Conservation (phyloP, 495 filamentous ascomycete species). For the Coniosporium apollinis region DNA sequence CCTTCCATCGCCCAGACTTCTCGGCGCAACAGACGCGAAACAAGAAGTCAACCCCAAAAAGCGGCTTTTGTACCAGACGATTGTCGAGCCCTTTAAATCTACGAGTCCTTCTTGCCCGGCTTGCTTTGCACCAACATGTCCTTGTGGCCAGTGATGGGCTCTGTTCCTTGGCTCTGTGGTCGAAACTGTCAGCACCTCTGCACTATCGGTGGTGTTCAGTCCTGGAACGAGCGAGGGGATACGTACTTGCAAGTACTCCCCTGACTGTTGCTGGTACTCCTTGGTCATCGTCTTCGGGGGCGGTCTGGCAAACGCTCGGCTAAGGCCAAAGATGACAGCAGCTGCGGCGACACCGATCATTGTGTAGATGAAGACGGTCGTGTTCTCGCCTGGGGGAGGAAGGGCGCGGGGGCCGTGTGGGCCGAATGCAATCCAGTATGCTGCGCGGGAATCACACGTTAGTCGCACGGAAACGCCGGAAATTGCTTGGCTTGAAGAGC, state of each 20-base stretch:
- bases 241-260: conserved; percentile 78
- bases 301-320: conserved; percentile 34
- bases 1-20: too few species aligned
- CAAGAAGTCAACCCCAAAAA: too few species aligned
- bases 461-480: too few species aligned
- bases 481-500: too few species aligned
- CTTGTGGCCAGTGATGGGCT: conserved; percentile 74
- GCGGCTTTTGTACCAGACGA: too few species aligned
- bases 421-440: conserved; percentile 97
- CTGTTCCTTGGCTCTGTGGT: conserved; percentile 59
- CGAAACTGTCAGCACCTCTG: conserved; percentile 4
- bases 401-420: conserved; percentile 78
- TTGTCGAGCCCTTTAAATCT: too few species aligned
- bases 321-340: conserved; percentile 17
- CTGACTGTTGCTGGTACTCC: conserved; percentile 83
- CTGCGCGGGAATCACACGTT: conserved; percentile 32
- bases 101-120: conserved; percentile 1
- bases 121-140: conserved; percentile 67
- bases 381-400: conserved; percentile 64
- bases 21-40: too few species aligned
- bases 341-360: conserved; percentile 29
- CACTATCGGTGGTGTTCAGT: not conserved
- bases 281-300: conserved; percentile 76
- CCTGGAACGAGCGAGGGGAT: conserved; percentile 1
- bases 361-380: conserved; percentile 57